These are phyloP conservation scores for Thecaphora thlaspeos DNA, from an alignment of 1,284 basidiomycete genomes.

Conservation along the genomic window DNA sequence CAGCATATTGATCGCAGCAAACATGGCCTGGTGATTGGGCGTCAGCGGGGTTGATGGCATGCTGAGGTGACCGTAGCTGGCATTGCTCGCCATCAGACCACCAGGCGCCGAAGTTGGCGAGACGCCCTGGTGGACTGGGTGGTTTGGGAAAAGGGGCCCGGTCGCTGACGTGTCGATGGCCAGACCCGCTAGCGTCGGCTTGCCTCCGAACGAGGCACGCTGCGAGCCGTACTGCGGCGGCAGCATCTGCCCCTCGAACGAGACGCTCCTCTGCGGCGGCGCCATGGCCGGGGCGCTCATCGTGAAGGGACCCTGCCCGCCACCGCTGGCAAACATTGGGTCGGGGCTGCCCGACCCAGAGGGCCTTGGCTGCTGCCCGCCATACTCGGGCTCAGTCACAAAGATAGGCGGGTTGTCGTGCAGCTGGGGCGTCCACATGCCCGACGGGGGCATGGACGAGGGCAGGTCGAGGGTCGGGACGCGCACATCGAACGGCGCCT, in stretches of 20 bases:
- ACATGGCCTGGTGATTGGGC: constrained; percentile 39
- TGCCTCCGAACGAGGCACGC: not conserved
- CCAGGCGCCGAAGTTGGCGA: constrained; percentile 26
- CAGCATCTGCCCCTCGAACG: constrained; percentile 34
- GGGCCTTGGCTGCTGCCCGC: not conserved
- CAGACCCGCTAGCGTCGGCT: constrained; percentile 15
- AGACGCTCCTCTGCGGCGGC: constrained; percentile 26
- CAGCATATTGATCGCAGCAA: constrained; percentile 46
- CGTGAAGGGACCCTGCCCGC: too few relatives aligned
- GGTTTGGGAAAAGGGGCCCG: constrained; percentile 11
- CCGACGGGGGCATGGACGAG: constrained; percentile 33
- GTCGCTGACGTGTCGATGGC: constrained; percentile 37
- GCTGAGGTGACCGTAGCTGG: constrained; percentile 37
- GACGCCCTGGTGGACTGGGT: constrained; percentile 10
- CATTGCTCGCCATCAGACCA: constrained; percentile 25
- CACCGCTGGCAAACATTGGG: constrained; percentile 11
- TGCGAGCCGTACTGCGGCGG: constrained; percentile 20
- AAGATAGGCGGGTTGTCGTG: constrained; percentile 49
- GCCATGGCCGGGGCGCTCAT: constrained; percentile 7
- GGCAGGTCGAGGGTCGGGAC: constrained; percentile 36
- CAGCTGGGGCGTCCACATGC: constrained; percentile 31
- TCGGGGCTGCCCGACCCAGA: constrained; percentile 8
- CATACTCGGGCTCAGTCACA: constrained; percentile 43
- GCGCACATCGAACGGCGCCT: constrained; percentile 35
- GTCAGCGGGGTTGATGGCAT: constrained; percentile 31